Percentiles rank a stretch among this genome's conserved stretches.
These are phyloP conservation scores for Westerdykella aurantiaca DNA, from an alignment of 2,329 filamentous ascomycete genomes.

Conservation along the genomic window DNA sequence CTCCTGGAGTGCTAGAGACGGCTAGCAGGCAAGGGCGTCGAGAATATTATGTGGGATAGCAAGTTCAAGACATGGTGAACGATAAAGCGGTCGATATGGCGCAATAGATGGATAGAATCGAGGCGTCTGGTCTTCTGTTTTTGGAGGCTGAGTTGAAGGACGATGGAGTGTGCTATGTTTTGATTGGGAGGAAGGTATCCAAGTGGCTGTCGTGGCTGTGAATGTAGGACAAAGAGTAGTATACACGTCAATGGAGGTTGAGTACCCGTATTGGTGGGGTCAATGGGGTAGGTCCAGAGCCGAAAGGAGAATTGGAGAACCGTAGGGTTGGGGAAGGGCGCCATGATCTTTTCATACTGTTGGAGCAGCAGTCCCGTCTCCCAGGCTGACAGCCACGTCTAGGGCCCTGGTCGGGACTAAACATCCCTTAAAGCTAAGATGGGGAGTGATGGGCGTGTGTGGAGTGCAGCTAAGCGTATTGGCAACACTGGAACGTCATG, in stretches of 20 bases:
- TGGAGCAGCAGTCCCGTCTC: not conserved
- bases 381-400: not conserved
- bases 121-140: too few species aligned
- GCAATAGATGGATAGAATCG: too few species aligned
- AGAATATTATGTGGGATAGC: not conserved
- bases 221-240: too few species aligned
- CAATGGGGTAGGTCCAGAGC: not conserved
- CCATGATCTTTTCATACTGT: not conserved
- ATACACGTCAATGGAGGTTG: too few species aligned
- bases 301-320: not conserved
- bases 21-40: too few species aligned
- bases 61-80: not conserved
- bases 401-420: not conserved
- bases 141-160: too few species aligned
- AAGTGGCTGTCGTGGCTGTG: too few species aligned
- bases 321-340: not conserved
- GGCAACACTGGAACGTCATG: not conserved
- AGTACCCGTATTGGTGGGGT: too few species aligned
- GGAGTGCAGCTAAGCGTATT: not conserved
- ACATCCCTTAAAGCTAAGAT: not conserved
- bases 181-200: too few species aligned
- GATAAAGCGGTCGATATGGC: not conserved
- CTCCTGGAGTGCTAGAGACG: too few species aligned
- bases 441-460: not conserved
- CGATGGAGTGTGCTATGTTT: too few species aligned